Conservation (phyloP, 225 moss, liverwort and hornwort species). For the Marchantia paleacea region DNA sequence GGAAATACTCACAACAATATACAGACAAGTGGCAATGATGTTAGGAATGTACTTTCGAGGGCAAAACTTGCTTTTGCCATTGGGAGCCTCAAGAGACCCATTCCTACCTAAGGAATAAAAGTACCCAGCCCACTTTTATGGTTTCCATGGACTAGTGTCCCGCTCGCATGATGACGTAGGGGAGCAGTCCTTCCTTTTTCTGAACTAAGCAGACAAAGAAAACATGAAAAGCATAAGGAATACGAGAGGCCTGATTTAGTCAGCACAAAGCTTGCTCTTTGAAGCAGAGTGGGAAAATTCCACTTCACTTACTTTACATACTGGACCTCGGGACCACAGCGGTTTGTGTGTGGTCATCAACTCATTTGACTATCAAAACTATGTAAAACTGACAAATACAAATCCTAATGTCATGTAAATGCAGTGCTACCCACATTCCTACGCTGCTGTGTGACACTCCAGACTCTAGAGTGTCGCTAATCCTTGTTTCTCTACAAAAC, state of each 20-base stretch:
- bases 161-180: no score
- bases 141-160: no score
- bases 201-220: no score
- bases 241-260: background rate
- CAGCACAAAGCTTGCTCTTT: conserved; percentile 9
- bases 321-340: conserved; percentile 1
- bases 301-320: conserved; percentile 22
- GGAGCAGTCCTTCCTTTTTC: no score
- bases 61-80: no score
- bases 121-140: no score
- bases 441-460: background rate
- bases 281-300: conserved; percentile 15
- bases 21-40: no score
- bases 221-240: no score
- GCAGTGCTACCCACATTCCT: background rate
- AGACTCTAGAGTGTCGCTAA: background rate
- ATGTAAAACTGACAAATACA: conserved; percentile 13
- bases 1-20: no score
- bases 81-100: no score
- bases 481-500: conserved; percentile 16
- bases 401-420: background rate
- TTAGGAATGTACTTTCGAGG: no score
- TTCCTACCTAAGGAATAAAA: no score
- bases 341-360: conserved; percentile 12
- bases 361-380: conserved; percentile 14